Base-by-base conservation (phyloP, 2,329 filamentous ascomycete species). In the Epichloe amarillans region DNA sequence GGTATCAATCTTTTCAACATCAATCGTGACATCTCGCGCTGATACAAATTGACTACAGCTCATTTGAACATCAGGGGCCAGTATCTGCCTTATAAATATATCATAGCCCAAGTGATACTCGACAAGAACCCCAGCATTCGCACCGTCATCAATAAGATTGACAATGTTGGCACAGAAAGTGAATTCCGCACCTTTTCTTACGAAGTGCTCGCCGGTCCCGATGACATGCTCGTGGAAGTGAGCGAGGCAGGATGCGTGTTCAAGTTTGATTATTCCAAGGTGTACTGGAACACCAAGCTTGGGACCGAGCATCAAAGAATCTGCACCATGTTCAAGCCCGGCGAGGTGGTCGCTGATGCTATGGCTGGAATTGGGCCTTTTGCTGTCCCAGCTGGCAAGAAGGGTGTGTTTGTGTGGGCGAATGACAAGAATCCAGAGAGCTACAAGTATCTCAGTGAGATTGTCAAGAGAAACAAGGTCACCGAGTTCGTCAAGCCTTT, bases 321-420 rank as follows among this genome's bases (percentile, higher is more conserved):
- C 15, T 80, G 91, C 53, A 72, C 76, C 49, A 69, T 83, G 50
- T 96, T 97, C 72, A 71, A 80, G 51, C 81, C 85, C 6, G 90
- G 93, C 39, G 86, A 97, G 62, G 89, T 89, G 3, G 86, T 97
- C 1, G 93, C 85, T 70, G 93, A 98, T 67, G 85, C 96, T 56
- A 98, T 97, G 91, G 91, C 90, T 0, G 93, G 93, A 42, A 90
- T 98, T 47, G 93, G 93, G 0, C 93, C 93, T 0, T 98, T 98
- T 66, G 90, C 91, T 21, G 76, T 95, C 3, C 93, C 93, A 0
- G 89, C 91, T 0, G 93, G 88, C 15, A 94, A 86, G 71, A 91
- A 86, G 66, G 82, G 80, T 39, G 87, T 94, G 30, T 95, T 97
- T 60, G 90, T 96, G 17, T 95, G 87, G 83, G 93, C 90, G 39